Evolutionary conservation across 2,329 filamentous ascomycete genomes (phyloP).

Genomic region (Xylaria polymorpha): DNA sequence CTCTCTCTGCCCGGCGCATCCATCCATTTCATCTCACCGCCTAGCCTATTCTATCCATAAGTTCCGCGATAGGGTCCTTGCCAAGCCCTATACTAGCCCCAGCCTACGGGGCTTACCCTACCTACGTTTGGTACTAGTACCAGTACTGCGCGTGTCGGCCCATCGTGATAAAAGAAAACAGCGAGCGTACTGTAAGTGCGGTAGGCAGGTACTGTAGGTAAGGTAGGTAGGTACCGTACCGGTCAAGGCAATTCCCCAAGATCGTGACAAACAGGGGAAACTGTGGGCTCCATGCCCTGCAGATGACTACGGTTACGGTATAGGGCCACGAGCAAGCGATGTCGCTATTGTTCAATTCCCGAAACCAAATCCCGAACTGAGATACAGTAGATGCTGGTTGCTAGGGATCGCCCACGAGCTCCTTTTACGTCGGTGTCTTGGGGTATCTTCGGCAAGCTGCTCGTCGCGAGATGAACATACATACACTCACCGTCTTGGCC

Average conservation of each 20-base stretch:
- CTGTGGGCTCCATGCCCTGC: constrained; percentile 6
- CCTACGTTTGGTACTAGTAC: neutral
- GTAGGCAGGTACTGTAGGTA: neutral
- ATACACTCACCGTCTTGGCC: neutral
- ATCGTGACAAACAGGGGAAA: neutral
- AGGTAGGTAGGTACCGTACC: neutral
- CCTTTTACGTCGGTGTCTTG: constrained; percentile 1
- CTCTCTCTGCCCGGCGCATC: neutral
- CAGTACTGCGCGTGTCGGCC: neutral
- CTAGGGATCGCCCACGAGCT: constrained; percentile 18
- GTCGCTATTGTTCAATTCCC: constrained; percentile 31
- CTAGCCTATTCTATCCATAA: constrained; percentile 2
- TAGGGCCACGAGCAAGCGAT: constrained; percentile 22
- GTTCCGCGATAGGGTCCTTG: constrained; percentile 5
- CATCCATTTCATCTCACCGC: constrained; percentile 13
- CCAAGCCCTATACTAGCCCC: constrained; percentile 5
- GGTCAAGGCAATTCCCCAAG: neutral
- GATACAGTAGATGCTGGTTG: constrained; percentile 7
- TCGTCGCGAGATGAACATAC: neutral
- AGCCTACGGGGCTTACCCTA: neutral
- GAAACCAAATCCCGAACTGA: constrained; percentile 37
- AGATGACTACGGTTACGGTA: constrained; percentile 7
- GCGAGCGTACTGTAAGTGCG: neutral
- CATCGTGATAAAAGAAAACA: neutral
- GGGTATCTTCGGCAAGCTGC: neutral